These are phyloP conservation scores for Hypericum androsaemum DNA, from an alignment of 345 rosid species.

Conservation along the genomic window DNA sequence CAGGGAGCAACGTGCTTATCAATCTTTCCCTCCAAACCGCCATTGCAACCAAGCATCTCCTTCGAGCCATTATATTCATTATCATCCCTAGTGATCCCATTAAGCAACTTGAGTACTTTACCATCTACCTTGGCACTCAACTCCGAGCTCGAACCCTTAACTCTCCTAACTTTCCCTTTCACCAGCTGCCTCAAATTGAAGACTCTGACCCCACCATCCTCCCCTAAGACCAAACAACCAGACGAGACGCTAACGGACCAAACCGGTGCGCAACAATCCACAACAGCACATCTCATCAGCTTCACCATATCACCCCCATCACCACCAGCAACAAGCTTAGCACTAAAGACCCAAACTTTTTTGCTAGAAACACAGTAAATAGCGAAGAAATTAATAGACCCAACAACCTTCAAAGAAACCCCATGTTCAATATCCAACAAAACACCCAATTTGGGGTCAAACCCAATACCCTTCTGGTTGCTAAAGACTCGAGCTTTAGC, in stretches of 20 bases:
- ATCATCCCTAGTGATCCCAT: conserved; percentile 30
- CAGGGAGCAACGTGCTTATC: conserved; percentile 41
- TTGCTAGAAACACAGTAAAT: conserved; percentile 49
- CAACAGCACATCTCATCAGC: conserved; percentile 62
- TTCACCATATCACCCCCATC: conserved; percentile 51
- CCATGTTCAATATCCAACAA: conserved; percentile 47
- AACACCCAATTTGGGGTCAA: conserved; percentile 50
- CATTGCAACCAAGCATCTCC: conserved; percentile 25
- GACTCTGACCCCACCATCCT: conserved; percentile 1
- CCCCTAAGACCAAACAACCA: conserved; percentile 54
- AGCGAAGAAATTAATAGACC: conserved; percentile 61
- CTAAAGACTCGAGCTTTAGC: conserved; percentile 39
- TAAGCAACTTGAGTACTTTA: conserved; percentile 25
- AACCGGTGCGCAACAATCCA: conserved; percentile 51
- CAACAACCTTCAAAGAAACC: conserved; percentile 50
- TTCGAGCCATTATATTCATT: conserved; percentile 10
- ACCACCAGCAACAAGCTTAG: conserved; percentile 26
- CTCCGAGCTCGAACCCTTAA: conserved; percentile 19
- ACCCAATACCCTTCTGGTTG: conserved; percentile 49
- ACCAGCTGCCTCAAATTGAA: conserved; percentile 49
- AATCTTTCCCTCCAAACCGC: conserved; percentile 30
- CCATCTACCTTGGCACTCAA: conserved; percentile 21
- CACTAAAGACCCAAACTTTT: conserved; percentile 50
- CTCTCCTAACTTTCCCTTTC: conserved; percentile 39
- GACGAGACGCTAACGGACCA: conserved; percentile 44